Percentiles rank a stretch among this genome's conserved stretches.
Conservation (phyloP, 345 rosid genomes). For the Cardamine resedifolia region DNA sequence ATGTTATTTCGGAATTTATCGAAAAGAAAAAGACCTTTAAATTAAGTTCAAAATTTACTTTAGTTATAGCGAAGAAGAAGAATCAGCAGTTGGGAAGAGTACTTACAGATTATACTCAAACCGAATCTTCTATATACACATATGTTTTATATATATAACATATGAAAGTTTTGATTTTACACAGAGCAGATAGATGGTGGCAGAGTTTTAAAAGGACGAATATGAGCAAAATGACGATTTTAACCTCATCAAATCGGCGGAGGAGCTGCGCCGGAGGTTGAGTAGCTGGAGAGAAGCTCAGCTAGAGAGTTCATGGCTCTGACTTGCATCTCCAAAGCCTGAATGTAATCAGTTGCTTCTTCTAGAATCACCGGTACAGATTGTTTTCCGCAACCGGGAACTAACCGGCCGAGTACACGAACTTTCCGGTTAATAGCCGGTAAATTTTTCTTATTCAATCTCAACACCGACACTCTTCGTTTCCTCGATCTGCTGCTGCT, state of each 20-base stretch:
- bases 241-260: conserved; percentile 34
- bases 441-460: conserved; percentile 61
- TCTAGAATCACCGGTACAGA: conserved; percentile 84
- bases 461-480: conserved; percentile 59
- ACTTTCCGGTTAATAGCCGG: conserved; percentile 79
- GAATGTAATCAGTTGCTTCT: conserved; percentile 92
- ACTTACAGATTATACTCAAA: conserved; percentile 17
- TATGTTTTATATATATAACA: background rate
- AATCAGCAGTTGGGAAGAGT: background rate
- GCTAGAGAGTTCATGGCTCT: conserved; percentile 74
- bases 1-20: background rate
- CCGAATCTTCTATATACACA: conserved; percentile 13
- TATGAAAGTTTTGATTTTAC: conserved; percentile 11
- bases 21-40: background rate
- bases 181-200: conserved; percentile 6
- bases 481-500: conserved; percentile 52
- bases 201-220: background rate
- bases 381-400: conserved; percentile 94
- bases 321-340: conserved; percentile 97
- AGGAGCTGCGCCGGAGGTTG: conserved; percentile 35
- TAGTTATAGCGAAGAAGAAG: background rate
- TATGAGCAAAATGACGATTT: conserved; percentile 8
- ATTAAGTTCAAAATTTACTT: background rate
- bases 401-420: conserved; percentile 77
- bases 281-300: conserved; percentile 37